Base-by-base conservation (phyloP, 2,329 filamentous ascomycete species). In the Monascus ruber region DNA sequence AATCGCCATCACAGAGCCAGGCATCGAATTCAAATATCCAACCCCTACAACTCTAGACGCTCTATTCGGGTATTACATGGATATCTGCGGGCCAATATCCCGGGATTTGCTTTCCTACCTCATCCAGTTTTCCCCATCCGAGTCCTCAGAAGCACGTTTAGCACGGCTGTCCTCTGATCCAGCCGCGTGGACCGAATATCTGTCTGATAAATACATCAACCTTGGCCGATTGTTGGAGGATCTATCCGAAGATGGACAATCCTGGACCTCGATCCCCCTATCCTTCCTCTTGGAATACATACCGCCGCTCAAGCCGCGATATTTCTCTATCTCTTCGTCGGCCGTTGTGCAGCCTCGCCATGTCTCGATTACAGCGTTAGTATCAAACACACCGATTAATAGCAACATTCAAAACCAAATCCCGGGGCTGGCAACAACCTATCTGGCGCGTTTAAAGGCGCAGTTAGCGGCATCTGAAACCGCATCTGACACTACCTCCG, bases 271-370 rank as follows among this genome's bases (percentile, higher is more conserved):
- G 37, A 75, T 94, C 35, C 87, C 88, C 9, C 93, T 94, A 63
- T 89, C 87, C 5, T 79, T 85, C 52, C 79, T 94, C 54, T 83
- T 94, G 47, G 88, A 95, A 68, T 82, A 84, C 43, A 62, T 94
- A 39, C 82, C 77, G 62, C 91, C 91, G 69, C 77, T 94, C 40
- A 86, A 94, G 60, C 86, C 88, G 11, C 83, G 87, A 35, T 94
- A 93, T 72, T 95, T 94, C 70, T 95, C 88, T 37, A 94, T 95
- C 62, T 94, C 88, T 2, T 94, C 88, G 2, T 56, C 52, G 35
- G 55, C 51, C 29, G 47, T 55, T 1, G 45, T 58, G 26, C 48
- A 9, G 85, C 87, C 55, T 0, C 52, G 53, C 24, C 58, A 53
- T 37, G 45, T 49, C 11, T 83, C 88, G 37, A 82, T 95, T 54